Evolutionary conservation across 306 rosid species (phyloP), one percentile per base, ranked within the genome.

Genomic region (Prunus dulcis): DNA sequence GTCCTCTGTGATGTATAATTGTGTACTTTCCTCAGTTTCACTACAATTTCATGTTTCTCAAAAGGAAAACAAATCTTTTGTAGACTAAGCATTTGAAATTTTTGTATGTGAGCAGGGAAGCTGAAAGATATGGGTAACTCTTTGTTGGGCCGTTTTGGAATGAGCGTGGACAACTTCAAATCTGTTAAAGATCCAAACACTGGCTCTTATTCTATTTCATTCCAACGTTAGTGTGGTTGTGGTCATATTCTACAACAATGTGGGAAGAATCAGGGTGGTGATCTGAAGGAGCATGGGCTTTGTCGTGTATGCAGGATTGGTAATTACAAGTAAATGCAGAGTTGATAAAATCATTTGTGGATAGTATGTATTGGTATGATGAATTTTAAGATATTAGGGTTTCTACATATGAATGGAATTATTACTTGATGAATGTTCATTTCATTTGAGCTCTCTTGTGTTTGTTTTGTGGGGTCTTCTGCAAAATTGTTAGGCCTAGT

Each of bases 101-200:
- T 30, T 57, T 69, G 4, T 23, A 23, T 78, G 57, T 70, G 81
- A 73, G 75, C 90, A 95, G 96, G 71, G 22, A 95, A 92, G 83
- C 80, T 95, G 80, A 95, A 95, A 85, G 98, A 92, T 0, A 85
- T 95, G 91, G 98, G 97, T 38, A 95, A 95, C 79, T 92, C 95
- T 73, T 53, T 95, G 71, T 78, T 95, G 86, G 97, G 97, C 49
- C 98, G 93, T 69, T 95, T 92, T 53, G 98, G 98, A 34, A 92
- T 95, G 97, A 95, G 92, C 32, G 65, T 85, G 0, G 98, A 91
- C 86, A 91, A 90, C 88, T 94, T 94, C 78, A 91, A 94, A 75
- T 83, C 98, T 32, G 95, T 92, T 56, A 80, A 95, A 85, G 97
- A 95, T 83, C 97, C 97, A 30, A 92, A 89, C 83, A 88, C 97